Percentiles rank a stretch among this genome's conserved stretches.
These are phyloP conservation scores for Agarophyton chilense DNA, from an alignment of 23 red algal species.

Conservation along the genomic window DNA sequence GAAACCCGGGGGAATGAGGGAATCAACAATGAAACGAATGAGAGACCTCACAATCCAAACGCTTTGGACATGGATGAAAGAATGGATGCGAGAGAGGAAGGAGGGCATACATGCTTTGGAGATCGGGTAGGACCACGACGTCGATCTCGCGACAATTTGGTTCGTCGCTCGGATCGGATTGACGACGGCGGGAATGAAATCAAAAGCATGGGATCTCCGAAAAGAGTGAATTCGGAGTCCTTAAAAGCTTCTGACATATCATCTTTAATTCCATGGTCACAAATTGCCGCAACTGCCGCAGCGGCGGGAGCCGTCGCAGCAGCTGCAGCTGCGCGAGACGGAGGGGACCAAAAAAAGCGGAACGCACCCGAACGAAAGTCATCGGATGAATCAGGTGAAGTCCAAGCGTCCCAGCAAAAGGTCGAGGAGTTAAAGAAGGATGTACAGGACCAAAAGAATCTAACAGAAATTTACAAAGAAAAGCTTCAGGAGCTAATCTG, in stretches of 20 bases:
- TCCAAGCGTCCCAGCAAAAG: neutral
- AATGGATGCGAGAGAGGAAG: neutral
- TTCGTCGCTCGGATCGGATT: neutral
- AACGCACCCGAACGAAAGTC: neutral
- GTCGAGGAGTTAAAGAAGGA: neutral
- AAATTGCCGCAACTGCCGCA: conserved; percentile 31
- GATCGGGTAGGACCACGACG: neutral
- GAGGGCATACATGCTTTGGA: neutral
- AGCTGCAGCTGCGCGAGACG: conserved; percentile 1
- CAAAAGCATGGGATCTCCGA: neutral
- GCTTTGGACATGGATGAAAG: neutral
- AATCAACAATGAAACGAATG: neutral
- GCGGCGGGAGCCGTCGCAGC: conserved; percentile 31
- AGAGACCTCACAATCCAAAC: neutral
- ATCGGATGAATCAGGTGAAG: neutral
- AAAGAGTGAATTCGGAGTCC: neutral
- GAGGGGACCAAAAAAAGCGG: neutral
- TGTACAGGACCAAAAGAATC: neutral
- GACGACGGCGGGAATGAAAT: neutral
- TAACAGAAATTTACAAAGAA: neutral
- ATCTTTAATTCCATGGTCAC: conserved; percentile 18
- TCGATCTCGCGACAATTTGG: neutral
- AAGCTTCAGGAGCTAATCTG: conserved; percentile 31
- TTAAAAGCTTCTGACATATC: neutral
- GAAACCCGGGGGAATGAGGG: neutral